Evolutionary conservation across 257 asterid genomes (phyloP).

Genomic region (Przewalskia tangutica): DNA sequence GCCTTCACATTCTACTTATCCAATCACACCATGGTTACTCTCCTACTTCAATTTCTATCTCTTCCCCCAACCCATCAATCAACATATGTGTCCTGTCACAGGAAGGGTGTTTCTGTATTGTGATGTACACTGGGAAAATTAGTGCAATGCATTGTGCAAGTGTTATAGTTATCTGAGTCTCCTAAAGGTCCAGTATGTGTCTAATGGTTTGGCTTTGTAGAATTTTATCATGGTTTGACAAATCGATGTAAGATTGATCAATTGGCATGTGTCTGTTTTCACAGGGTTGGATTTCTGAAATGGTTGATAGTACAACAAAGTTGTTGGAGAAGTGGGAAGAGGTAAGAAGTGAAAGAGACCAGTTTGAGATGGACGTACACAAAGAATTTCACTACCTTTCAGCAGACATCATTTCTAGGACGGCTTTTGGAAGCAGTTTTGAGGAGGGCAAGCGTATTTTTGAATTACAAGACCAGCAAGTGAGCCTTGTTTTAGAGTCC

Average conservation of each 20-base stretch:
- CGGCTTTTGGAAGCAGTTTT: slow-evolving; percentile 52
- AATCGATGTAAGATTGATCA: background rate
- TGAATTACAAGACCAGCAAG: slow-evolving; percentile 53
- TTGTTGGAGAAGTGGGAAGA: slow-evolving; percentile 44
- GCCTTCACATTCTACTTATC: background rate
- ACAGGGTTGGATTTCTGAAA: slow-evolving; percentile 62
- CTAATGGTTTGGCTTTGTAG: background rate
- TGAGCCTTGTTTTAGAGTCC: slow-evolving; percentile 32
- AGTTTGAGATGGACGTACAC: slow-evolving; percentile 46
- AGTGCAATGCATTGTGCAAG: background rate
- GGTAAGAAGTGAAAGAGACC: slow-evolving; percentile 23
- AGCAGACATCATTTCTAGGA: slow-evolving; percentile 53
- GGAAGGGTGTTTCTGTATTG: background rate
- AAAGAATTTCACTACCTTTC: slow-evolving; percentile 45
- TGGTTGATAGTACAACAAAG: slow-evolving; percentile 31
- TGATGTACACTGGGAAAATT: background rate
- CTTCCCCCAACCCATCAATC: background rate
- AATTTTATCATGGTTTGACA: background rate
- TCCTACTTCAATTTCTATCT: background rate
- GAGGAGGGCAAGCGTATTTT: slow-evolving; percentile 54
- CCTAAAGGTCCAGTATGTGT: background rate
- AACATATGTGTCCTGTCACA: background rate
- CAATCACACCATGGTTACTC: background rate
- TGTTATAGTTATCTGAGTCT: background rate
- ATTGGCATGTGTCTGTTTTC: background rate